Evolutionary conservation across 2,329 filamentous ascomycete species (phyloP).

Genomic region (Ampelomyces quisqualis): DNA sequence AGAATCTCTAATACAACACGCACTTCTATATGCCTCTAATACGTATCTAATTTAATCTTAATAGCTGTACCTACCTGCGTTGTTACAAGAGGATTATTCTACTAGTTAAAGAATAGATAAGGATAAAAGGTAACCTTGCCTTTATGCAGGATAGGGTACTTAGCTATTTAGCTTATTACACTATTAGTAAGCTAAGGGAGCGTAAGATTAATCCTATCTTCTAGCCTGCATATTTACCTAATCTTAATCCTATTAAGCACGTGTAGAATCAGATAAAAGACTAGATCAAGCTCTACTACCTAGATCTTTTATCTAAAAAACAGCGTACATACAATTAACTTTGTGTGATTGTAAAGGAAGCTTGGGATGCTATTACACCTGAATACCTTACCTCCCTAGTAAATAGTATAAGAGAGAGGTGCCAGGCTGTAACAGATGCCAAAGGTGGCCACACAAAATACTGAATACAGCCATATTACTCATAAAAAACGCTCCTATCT

Average conservation of each 20-base stretch:
- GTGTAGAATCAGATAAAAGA: background rate
- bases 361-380: background rate
- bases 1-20: too few species aligned
- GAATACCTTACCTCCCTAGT: background rate
- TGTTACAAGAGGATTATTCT: background rate
- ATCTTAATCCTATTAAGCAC: background rate
- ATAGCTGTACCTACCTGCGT: too few species aligned
- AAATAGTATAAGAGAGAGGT: background rate
- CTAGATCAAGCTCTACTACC: background rate
- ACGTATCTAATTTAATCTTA: too few species aligned
- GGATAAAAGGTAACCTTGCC: background rate
- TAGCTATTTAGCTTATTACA: background rate
- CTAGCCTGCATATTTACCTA: background rate
- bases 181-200: background rate
- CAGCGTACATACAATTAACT: background rate
- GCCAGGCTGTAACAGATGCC: background rate
- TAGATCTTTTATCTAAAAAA: background rate
- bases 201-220: background rate
- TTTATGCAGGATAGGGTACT: constrained; percentile 3
- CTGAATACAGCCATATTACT: background rate
- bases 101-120: background rate
- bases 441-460: background rate
- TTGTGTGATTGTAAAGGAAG: background rate
- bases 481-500: too few species aligned
- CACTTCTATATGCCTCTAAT: too few species aligned